Conservation (phyloP, 1,139 yeast genomes). For the Suhomyces yuchorum region DNA sequence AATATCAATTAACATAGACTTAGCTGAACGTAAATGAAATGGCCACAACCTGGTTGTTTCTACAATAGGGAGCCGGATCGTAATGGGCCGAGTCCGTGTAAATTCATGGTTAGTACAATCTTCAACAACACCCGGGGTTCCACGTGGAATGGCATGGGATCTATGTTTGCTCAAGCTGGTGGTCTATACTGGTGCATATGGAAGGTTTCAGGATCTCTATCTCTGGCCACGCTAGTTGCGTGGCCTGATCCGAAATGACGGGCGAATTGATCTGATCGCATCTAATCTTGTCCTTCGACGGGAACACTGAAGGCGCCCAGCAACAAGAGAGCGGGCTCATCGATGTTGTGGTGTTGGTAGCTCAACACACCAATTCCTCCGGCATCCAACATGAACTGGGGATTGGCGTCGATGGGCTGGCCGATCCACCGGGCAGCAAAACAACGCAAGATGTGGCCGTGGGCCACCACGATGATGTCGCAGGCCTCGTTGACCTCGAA, state of each 20-base stretch:
- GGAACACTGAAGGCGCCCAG: constrained; percentile 82
- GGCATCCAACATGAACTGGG: constrained; percentile 83
- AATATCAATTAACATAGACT: background rate
- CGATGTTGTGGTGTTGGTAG: constrained; percentile 79
- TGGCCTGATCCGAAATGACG: background rate
- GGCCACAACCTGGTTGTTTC: too few species aligned
- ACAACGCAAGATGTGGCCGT: constrained; percentile 89
- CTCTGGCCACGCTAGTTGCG: background rate
- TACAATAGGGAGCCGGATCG: too few species aligned
- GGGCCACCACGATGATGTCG: constrained; percentile 84
- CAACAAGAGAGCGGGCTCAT: constrained; percentile 82
- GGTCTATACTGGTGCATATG: too few species aligned
- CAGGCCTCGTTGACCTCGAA: constrained; percentile 55
- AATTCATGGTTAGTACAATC: too few species aligned
- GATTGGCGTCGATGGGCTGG: constrained; percentile 59
- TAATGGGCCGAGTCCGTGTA: too few species aligned
- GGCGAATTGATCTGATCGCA: background rate
- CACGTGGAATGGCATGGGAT: too few species aligned
- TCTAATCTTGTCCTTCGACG: constrained; percentile 42
- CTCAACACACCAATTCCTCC: constrained; percentile 94
- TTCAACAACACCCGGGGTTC: too few species aligned
- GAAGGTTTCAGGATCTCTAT: background rate
- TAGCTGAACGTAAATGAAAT: background rate
- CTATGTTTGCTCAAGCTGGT: too few species aligned
- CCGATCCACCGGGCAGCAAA: constrained; percentile 88